Percentiles rank a stretch among this genome's conserved stretches.
These are phyloP conservation scores for Trichophyton equinum DNA, from an alignment of 2,329 filamentous ascomycete species.

Conservation along the genomic window DNA sequence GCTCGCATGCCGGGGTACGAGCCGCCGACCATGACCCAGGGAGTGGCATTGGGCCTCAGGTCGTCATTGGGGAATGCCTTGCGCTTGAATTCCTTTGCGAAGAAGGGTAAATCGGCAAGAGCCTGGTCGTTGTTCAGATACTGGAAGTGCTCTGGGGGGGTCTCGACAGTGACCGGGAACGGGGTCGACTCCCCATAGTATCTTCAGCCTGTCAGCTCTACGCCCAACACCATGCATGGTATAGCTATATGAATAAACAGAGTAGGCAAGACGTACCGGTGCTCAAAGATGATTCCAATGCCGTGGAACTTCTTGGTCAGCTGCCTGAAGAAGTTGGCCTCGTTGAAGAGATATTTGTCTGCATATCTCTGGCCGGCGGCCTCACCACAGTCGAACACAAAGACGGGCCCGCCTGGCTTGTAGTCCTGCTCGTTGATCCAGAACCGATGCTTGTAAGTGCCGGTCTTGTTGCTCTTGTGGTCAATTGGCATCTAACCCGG, in stretches of 20 bases:
- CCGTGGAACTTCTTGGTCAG: constrained; percentile 26
- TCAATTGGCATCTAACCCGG: constrained; percentile 23
- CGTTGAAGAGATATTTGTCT: constrained; percentile 24
- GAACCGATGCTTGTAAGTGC: constrained; percentile 44
- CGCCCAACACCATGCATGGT: neutral
- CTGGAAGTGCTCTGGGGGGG: constrained; percentile 28
- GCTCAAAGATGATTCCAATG: constrained; percentile 32
- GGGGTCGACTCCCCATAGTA: constrained; percentile 34
- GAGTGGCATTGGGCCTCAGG: constrained; percentile 29
- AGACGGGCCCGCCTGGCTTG: constrained; percentile 41
- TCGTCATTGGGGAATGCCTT: constrained; percentile 22
- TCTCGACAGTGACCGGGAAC: constrained; percentile 25
- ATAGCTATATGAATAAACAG: too few species aligned
- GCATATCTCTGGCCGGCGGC: constrained; percentile 29
- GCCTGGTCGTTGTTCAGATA: constrained; percentile 35
- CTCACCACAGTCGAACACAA: constrained; percentile 39
- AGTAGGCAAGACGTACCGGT: constrained; percentile 22
- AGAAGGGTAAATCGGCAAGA: constrained; percentile 34
- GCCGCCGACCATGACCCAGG: constrained; percentile 37
- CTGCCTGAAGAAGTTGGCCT: constrained; percentile 21
- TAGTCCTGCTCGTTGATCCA: constrained; percentile 44
- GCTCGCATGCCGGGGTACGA: constrained; percentile 36
- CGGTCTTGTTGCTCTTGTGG: constrained; percentile 24
- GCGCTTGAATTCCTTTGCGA: constrained; percentile 31
- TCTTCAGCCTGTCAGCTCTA: constrained; percentile 14